These are phyloP conservation scores for Pestalotiopsis sp. DNA, from an alignment of 2,329 filamentous ascomycete genomes.

Conservation along the genomic window DNA sequence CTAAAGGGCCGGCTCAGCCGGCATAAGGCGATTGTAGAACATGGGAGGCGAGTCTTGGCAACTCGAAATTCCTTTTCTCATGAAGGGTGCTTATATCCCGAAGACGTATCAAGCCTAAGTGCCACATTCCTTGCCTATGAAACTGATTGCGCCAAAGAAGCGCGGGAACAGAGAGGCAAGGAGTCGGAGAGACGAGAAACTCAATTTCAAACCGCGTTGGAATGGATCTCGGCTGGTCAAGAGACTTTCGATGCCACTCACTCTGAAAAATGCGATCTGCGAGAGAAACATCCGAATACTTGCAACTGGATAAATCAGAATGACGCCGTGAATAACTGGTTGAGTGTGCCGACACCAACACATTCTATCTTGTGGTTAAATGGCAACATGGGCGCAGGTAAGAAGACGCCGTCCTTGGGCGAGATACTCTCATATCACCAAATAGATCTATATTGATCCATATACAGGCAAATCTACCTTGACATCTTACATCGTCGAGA, in stretches of 20 bases:
- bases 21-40: conserved; percentile 13
- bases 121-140: background rate
- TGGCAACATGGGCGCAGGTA: conserved; percentile 35
- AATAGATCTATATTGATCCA: background rate
- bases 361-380: conserved; percentile 33
- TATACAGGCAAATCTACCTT: conserved; percentile 42
- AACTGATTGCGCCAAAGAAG: background rate
- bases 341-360: conserved; percentile 14
- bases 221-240: conserved; percentile 19
- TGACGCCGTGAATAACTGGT: conserved; percentile 22
- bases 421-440: too few species aligned
- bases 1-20: conserved; percentile 10
- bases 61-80: background rate
- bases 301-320: conserved; percentile 23
- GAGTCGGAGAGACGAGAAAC: conserved; percentile 15
- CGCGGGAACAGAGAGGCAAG: background rate
- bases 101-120: background rate
- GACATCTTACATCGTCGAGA: conserved; percentile 38
- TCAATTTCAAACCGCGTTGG: conserved; percentile 14
- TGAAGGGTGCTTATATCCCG: background rate
- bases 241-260: conserved; percentile 16
- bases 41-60: background rate
- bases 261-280: conserved; percentile 7
- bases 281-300: conserved; percentile 16
- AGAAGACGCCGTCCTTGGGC: too few species aligned